These are phyloP conservation scores for Raphanus sativus DNA, from an alignment of 345 rosid species.

Conservation along the genomic window DNA sequence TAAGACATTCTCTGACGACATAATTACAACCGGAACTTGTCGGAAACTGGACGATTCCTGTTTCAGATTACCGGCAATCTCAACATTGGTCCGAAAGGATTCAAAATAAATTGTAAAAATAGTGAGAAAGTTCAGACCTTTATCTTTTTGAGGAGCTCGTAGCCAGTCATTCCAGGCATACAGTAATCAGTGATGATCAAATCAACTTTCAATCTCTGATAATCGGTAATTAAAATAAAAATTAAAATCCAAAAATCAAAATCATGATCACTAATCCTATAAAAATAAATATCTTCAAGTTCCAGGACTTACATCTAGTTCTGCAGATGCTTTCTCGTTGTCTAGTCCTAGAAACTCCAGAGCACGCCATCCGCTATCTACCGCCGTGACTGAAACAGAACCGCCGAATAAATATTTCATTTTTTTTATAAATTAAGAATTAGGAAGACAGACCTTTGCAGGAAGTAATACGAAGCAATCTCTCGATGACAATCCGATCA, in stretches of 20 bases:
- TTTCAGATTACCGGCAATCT: neutral
- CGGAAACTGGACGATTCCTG: conserved; percentile 78
- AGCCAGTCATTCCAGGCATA: conserved; percentile 99
- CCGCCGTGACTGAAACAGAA: conserved; percentile 73
- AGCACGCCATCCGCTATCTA: conserved; percentile 86
- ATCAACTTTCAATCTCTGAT: conserved; percentile 80
- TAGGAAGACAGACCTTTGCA: conserved; percentile 62
- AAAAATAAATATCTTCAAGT: neutral
- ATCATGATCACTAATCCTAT: neutral
- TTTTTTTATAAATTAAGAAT: neutral
- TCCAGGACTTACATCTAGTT: conserved; percentile 42
- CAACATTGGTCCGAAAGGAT: neutral
- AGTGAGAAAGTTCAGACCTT: conserved; percentile 50
- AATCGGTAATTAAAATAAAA: neutral
- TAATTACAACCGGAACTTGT: conserved; percentile 84
- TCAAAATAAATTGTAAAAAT: neutral
- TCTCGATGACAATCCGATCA: conserved; percentile 87
- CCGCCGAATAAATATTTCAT: neutral
- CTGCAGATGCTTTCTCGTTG: conserved; percentile 47
- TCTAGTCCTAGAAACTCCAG: conserved; percentile 77
- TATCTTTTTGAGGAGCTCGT: conserved; percentile 87
- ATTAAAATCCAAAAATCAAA: neutral
- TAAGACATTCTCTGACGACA: conserved; percentile 91
- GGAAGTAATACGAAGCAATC: conserved; percentile 66
- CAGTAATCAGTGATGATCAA: conserved; percentile 92